Conservation (phyloP, 352 stramenopile genomes). For the Elongisporangium senticosum region DNA sequence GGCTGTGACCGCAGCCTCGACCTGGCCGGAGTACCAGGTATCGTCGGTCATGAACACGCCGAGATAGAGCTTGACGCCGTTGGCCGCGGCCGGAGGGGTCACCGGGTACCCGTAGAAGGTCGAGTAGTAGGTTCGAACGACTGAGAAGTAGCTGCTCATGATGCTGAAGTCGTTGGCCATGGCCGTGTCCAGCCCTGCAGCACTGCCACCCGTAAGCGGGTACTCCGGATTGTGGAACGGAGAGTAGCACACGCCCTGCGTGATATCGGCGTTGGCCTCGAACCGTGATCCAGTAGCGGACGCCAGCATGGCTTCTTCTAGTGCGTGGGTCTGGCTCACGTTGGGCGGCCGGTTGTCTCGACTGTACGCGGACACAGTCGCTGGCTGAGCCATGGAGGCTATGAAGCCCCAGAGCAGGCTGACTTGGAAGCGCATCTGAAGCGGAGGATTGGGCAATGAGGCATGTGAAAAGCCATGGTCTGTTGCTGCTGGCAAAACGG, state of each 20-base stretch:
- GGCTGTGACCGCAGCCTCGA: slow-evolving; percentile 34
- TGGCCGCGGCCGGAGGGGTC: slow-evolving; percentile 26
- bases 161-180: slow-evolving; percentile 66
- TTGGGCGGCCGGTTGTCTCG: not conserved
- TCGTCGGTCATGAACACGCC: slow-evolving; percentile 75
- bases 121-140: slow-evolving; percentile 78
- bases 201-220: slow-evolving; percentile 32
- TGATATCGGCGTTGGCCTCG: slow-evolving; percentile 13
- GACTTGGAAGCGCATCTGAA: not conserved
- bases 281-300: not conserved
- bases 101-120: slow-evolving; percentile 53
- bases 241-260: slow-evolving; percentile 60
- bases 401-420: not conserved
- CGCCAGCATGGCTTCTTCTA: not conserved
- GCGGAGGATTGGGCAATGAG: not conserved
- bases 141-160: slow-evolving; percentile 54
- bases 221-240: slow-evolving; percentile 75
- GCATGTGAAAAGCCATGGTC: not conserved
- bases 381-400: not conserved
- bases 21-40: slow-evolving; percentile 49
- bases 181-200: slow-evolving; percentile 27
- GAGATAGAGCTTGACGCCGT: slow-evolving; percentile 56
- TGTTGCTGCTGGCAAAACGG: not conserved
- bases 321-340: not conserved
- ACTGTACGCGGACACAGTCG: not conserved